phyloP scores from a whole-genome alignment of 2,329 filamentous ascomycete genomes.

The Xylaria polymorpha region DNA sequence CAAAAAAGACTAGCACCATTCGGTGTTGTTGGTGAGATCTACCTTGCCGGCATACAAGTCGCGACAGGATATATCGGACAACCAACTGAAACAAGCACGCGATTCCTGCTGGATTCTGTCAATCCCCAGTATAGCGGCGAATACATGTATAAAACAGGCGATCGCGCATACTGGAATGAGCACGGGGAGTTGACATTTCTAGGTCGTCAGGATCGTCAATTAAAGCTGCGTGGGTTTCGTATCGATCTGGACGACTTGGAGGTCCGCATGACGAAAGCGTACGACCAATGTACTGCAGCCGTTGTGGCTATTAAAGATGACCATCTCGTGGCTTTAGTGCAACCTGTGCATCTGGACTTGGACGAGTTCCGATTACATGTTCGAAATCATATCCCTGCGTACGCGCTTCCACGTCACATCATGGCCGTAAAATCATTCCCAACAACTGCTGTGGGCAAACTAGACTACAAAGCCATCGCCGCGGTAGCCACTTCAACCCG shows the following conservation, averaged over 20 bases:
- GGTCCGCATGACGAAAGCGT: neutral
- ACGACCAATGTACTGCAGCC: neutral
- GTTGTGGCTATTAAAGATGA: neutral
- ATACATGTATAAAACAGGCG: conserved; percentile 29
- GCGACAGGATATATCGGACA: conserved; percentile 54
- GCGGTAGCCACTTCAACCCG: too few species aligned
- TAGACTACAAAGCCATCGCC: conserved; percentile 22
- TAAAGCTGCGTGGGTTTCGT: conserved; percentile 28
- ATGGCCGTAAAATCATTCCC: conserved; percentile 15
- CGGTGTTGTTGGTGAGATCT: conserved; percentile 56
- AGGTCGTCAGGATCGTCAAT: conserved; percentile 23
- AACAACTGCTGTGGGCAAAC: conserved; percentile 19
- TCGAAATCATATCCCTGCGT: neutral
- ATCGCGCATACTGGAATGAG: conserved; percentile 12
- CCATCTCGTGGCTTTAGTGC: neutral
- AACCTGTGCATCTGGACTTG: neutral
- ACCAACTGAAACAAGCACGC: conserved; percentile 29
- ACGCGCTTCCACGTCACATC: conserved; percentile 16
- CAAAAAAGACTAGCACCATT: conserved; percentile 45
- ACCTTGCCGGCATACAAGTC: conserved; percentile 57
- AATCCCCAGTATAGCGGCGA: neutral
- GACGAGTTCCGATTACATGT: neutral
- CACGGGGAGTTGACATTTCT: conserved; percentile 11
- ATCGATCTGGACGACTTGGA: conserved; percentile 25
- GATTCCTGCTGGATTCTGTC: conserved; percentile 10